phyloP scores from a whole-genome alignment of 345 rosid species.

The Linum trigynum region DNA sequence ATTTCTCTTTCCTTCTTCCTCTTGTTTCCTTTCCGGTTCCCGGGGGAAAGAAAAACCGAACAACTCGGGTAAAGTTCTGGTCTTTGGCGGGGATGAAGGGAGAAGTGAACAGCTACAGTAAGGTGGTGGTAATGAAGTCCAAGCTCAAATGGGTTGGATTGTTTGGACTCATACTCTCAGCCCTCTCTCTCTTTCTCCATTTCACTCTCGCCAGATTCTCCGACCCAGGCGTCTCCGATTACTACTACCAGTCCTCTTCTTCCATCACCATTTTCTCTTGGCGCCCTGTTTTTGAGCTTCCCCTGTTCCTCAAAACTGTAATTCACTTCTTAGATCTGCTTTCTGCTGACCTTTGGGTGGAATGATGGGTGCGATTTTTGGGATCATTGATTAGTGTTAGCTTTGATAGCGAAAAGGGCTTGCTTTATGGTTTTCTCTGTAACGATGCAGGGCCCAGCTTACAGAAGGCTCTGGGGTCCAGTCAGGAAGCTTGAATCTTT shows the following conservation, averaged over 20 bases:
- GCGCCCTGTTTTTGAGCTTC: slow-evolving; percentile 77
- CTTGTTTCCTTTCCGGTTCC: not conserved
- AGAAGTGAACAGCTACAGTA: slow-evolving; percentile 40
- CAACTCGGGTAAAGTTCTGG: not conserved
- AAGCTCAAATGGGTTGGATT: slow-evolving; percentile 84
- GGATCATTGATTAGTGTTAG: not conserved
- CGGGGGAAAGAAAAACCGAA: not conserved
- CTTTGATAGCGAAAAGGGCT: not conserved
- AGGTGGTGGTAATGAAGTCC: slow-evolving; percentile 45
- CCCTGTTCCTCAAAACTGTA: slow-evolving; percentile 46
- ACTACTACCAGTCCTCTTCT: slow-evolving; percentile 31
- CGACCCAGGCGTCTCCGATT: slow-evolving; percentile 56
- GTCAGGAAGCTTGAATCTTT: slow-evolving; percentile 58
- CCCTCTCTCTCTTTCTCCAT: slow-evolving; percentile 62
- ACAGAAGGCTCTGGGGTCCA: slow-evolving; percentile 85
- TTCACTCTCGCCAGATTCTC: slow-evolving; percentile 83
- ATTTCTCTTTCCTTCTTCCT: slow-evolving; percentile 14
- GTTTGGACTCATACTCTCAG: slow-evolving; percentile 64
- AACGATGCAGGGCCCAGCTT: slow-evolving; percentile 49
- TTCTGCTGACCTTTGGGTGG: not conserved
- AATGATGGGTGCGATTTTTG: not conserved
- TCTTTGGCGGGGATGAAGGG: slow-evolving; percentile 42
- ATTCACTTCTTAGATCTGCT: slow-evolving; percentile 10
- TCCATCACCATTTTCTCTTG: slow-evolving; percentile 90
- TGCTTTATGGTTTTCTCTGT: slow-evolving; percentile 5